Base-by-base conservation (phyloP, 768 basidiomycete genomes). In the Termitomyces sp. region DNA sequence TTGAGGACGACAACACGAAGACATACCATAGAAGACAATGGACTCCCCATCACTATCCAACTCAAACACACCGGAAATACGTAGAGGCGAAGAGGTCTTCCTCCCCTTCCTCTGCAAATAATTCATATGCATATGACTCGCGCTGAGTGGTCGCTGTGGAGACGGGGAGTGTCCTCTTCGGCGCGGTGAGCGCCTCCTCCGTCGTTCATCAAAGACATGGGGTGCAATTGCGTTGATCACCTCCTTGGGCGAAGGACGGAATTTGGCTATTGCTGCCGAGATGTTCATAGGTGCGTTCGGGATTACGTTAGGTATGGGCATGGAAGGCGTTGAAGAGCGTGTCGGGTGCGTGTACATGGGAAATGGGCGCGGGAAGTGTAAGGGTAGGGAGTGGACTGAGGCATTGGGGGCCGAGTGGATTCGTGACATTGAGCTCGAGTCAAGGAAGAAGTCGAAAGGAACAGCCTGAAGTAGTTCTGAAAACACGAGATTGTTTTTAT, bases 221-320 rank as follows among this genome's bases (percentile, higher is more conserved):
- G 77, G 77, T 34, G 76, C 77, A 49, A 77, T 75, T 10, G 73
- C 75, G 38, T 66, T 71, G 55, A 78, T 73, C 32, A 77, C 68
- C 52, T 77, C 72, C 45, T 71, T 71, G 12, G 72, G 66, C 2
- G 74, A 68, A 3, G 75, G 75, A 53, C 69, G 69, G 64, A 75
- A 74, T 53, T 69, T 73, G 51, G 73, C 71, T 57, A 74, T 71
- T 14, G 70, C 70, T 38, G 68, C 64, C 9, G 69, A 66, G 4
- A 53, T 57, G 17, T 56, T 47, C 37, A 54, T 32, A 34, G 56
- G 56, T 9, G 57, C 19, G 30, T 22, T 54, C 7, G 61, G 50
- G n/a, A 53, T 6, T 8, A 45, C 41, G 17, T 50, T 51, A 21
- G 55, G 55, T 2, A 51, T 24, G 26, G 42, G 50, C 19, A 26